Evolutionary conservation across 768 basidiomycete genomes (phyloP).

Genomic region (Glaciozyma martinii): DNA sequence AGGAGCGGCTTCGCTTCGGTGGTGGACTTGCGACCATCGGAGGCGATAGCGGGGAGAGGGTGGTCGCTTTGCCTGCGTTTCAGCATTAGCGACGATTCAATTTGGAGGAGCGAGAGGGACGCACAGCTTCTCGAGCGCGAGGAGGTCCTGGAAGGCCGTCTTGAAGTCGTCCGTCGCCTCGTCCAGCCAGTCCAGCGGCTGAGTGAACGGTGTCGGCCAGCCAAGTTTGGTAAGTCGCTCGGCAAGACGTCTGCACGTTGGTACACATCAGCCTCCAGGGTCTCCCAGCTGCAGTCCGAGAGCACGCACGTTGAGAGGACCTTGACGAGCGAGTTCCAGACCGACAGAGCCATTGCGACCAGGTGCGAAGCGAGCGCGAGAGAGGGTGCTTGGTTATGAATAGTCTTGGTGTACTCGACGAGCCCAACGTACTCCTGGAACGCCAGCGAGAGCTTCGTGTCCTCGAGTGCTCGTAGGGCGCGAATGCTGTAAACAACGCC

Average conservation of each 20-base stretch:
- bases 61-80: conserved; percentile 16
- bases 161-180: conserved; percentile 59
- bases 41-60: conserved; percentile 1
- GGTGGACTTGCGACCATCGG: background rate
- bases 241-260: conserved; percentile 50
- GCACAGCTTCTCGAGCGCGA: conserved; percentile 69
- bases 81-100: background rate
- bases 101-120: conserved; percentile 36
- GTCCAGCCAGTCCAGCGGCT: conserved; percentile 30
- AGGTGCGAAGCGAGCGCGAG: conserved; percentile 39
- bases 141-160: conserved; percentile 61
- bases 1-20: conserved; percentile 48
- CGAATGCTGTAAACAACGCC: conserved; percentile 13
- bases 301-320: conserved; percentile 14
- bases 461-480: conserved; percentile 19
- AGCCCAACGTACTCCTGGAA: conserved; percentile 30
- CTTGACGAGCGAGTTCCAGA: conserved; percentile 24
- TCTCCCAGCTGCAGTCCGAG: background rate
- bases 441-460: conserved; percentile 13
- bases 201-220: conserved; percentile 80
- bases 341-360: conserved; percentile 52
- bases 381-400: conserved; percentile 42
- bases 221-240: conserved; percentile 60
- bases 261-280: background rate
- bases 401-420: conserved; percentile 43